Conservation (phyloP, 1,284 basidiomycete genomes). For the Rhodotorula sp. region DNA sequence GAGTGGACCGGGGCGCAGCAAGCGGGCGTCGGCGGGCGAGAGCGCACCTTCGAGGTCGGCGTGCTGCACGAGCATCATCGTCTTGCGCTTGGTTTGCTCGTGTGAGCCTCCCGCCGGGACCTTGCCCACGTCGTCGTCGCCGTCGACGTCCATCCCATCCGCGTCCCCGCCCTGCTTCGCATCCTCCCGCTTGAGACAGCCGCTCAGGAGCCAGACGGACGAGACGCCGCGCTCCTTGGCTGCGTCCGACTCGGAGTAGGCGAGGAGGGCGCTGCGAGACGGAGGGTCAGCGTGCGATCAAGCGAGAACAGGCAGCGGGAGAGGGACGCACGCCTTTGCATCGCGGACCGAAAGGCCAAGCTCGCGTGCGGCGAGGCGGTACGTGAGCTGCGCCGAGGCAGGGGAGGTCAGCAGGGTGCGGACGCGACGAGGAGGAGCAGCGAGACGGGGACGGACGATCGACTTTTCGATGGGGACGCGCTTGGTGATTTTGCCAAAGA, state of each 20-base stretch:
- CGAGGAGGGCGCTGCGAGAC: slow-evolving; percentile 12
- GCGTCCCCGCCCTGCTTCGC: not conserved
- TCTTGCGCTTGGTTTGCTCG: not conserved
- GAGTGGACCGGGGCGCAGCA: too few relatives aligned
- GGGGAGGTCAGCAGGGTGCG: not conserved
- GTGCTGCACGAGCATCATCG: slow-evolving; percentile 19
- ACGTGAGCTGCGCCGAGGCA: slow-evolving; percentile 24
- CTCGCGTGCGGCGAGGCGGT: slow-evolving; percentile 32
- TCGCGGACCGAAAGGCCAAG: slow-evolving; percentile 23
- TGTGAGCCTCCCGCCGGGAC: not conserved
- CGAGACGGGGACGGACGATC: slow-evolving; percentile 7
- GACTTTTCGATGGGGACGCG: slow-evolving; percentile 30
- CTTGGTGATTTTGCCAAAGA: slow-evolving; percentile 28
- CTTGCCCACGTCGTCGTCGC: not conserved
- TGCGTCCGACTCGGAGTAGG: slow-evolving; percentile 19
- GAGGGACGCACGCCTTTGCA: slow-evolving; percentile 20
- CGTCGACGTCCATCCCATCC: slow-evolving; percentile 13
- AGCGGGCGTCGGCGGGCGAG: not conserved
- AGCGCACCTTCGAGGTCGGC: slow-evolving; percentile 24
- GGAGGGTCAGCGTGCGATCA: not conserved
- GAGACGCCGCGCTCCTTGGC: slow-evolving; percentile 29
- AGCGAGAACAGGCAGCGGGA: too few relatives aligned
- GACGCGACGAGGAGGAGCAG: not conserved
- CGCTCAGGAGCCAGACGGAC: slow-evolving; percentile 21
- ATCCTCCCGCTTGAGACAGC: slow-evolving; percentile 1